Evolutionary conservation across 441 rosid species (phyloP), one percentile per base, ranked within the genome.

Genomic region (Lepidium campestre): DNA sequence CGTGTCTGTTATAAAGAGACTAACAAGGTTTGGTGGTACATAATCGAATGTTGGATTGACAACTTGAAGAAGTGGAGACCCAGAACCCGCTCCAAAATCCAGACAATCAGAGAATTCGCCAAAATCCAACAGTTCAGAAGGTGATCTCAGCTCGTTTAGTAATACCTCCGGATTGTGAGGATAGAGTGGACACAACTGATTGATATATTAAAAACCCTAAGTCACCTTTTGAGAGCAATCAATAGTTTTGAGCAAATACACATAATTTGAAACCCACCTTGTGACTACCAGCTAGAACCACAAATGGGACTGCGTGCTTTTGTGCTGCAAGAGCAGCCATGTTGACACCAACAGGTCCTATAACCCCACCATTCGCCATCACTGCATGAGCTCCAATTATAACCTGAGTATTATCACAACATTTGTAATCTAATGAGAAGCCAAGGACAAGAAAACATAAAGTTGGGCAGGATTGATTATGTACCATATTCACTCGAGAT

Each of bases 291-390:
- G 96, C 98, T 49, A 92, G 95, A 49, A 95, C 97, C 60, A 95
- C 99, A 73, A 95, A 95, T 65, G 99, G 99, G 55, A 95, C 98
- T 41, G 96, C 98, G 52, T 95, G 98, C 78, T 86, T 95, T 83
- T 92, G 79, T 46, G 98, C 98, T 52, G 99, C 98, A 70, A 92
- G 90, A n/a, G 99, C 97, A 70, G 88, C 93, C 98, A 92, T 90
- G 82, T 95, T 95, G 81, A 92, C 73, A 46, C 98, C 99, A 70
- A 95, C 96, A 66, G 98, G 98, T 57, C 91, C 96, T 68, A 95
- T 87, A 57, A 92, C 96, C 62, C 97, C 97, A 63, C 98, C 99
- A 80, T 95, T 90, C 52, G 99, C 97, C 98, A 95, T 88, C 54
- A 95, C 96, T 68, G 95, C 95, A 74, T 92, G 98, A 73, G 98